Percentiles rank a stretch among this genome's conserved stretches.
phyloP scores from a whole-genome alignment of 768 basidiomycete genomes.

The Crassisporium funariophilum region DNA sequence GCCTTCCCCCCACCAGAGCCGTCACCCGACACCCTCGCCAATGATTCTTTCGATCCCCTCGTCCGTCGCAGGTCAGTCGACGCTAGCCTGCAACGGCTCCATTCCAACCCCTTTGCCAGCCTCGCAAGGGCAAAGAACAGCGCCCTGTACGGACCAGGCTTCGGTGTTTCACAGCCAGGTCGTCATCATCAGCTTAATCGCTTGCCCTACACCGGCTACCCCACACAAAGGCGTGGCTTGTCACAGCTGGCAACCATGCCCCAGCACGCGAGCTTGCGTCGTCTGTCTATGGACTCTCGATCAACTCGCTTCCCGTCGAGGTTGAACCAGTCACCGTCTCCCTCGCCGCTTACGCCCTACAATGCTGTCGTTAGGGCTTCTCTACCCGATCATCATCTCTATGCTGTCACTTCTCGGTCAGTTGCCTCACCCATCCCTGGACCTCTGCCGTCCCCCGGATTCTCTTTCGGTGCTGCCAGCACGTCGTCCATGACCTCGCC shows the following conservation, averaged over 20 bases:
- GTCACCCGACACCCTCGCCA: conserved; percentile 35
- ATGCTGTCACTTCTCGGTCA: conserved; percentile 48
- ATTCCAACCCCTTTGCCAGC: conserved; percentile 49
- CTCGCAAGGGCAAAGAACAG: conserved; percentile 56
- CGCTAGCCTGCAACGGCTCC: conserved; percentile 51
- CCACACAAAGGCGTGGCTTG: conserved; percentile 20
- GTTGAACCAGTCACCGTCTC: conserved; percentile 38
- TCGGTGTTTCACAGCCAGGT: conserved; percentile 32
- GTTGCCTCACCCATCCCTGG: conserved; percentile 50
- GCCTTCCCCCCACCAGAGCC: conserved; percentile 35
- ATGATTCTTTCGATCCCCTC: conserved; percentile 46
- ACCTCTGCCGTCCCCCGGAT: conserved; percentile 61
- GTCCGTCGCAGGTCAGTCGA: conserved; percentile 48
- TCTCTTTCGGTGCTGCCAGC: conserved; percentile 64
- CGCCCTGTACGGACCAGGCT: conserved; percentile 41
- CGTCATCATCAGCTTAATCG: conserved; percentile 33
- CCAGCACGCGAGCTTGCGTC: conserved; percentile 39
- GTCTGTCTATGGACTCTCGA: conserved; percentile 45
- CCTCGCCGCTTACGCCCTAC: conserved; percentile 45
- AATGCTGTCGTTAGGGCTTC: conserved; percentile 44
- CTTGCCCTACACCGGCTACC: conserved; percentile 32
- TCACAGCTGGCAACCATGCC: conserved; percentile 30
- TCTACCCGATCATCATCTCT: conserved; percentile 52
- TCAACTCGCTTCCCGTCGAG: conserved; percentile 36
- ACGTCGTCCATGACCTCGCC: conserved; percentile 52